Percentiles rank a stretch among this genome's conserved stretches.
Conservation (phyloP, 2,329 filamentous ascomycete genomes). For the Phaeoacremonium minimum region DNA sequence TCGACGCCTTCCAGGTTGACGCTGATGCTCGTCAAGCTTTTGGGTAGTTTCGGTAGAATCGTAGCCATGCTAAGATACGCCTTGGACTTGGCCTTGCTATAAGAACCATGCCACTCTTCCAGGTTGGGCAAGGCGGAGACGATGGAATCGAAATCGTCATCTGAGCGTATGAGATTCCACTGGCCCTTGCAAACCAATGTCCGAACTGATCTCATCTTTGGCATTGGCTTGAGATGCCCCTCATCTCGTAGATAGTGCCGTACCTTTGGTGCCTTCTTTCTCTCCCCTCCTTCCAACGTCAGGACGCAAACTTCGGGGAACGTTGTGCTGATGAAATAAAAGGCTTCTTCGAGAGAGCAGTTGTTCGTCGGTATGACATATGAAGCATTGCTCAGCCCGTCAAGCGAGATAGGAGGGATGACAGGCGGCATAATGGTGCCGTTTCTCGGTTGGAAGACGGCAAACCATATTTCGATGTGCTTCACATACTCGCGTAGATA, state of each 20-base stretch:
- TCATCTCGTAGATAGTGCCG: conserved; percentile 39
- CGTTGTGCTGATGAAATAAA: conserved; percentile 54
- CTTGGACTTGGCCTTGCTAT: conserved; percentile 70
- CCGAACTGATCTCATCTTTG: conserved; percentile 48
- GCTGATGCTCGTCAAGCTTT: conserved; percentile 57
- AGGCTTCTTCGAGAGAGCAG: conserved; percentile 66
- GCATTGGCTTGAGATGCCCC: conserved; percentile 14
- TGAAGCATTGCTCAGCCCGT: conserved; percentile 51
- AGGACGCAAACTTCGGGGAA: conserved; percentile 61
- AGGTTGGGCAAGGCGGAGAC: conserved; percentile 61
- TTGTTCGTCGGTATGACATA: conserved; percentile 61
- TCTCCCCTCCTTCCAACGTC: conserved; percentile 72
- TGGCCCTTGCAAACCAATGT: conserved; percentile 71
- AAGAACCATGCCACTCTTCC: conserved; percentile 57
- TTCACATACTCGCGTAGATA: conserved; percentile 62
- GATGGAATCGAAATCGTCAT: conserved; percentile 59
- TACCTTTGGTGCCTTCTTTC: conserved; percentile 70
- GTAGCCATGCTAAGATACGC: conserved; percentile 66
- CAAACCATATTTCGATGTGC: conserved; percentile 75
- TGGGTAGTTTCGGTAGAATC: conserved; percentile 54
- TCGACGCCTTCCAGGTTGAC: conserved; percentile 65
- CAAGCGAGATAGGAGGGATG: conserved; percentile 48
- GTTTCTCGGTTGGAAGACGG: conserved; percentile 61
- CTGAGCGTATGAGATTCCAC: conserved; percentile 68
- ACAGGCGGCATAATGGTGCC: conserved; percentile 35